Conservation (phyloP, 495 filamentous ascomycete genomes). For the Opeltia flavorubescens region DNA sequence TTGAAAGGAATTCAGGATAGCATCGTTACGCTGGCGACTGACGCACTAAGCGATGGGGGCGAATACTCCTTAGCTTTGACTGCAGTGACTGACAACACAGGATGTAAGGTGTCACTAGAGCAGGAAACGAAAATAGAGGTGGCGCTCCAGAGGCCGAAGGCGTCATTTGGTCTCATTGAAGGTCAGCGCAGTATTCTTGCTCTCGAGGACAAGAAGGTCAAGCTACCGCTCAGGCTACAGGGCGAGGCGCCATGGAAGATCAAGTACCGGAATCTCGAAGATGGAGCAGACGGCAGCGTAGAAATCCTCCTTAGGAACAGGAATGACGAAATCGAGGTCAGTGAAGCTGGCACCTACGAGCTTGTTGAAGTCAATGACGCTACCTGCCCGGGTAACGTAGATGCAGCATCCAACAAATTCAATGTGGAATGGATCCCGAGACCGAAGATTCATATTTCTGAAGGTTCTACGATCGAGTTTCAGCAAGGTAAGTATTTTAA, state of each 20-base stretch:
- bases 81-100: constrained; percentile 70
- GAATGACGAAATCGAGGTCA: constrained; percentile 58
- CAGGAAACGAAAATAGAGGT: constrained; percentile 73
- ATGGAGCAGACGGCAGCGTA: constrained; percentile 21
- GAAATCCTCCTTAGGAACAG: constrained; percentile 33
- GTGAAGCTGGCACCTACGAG: constrained; percentile 57
- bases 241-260: constrained; percentile 75
- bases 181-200: constrained; percentile 55
- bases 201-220: constrained; percentile 57
- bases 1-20: constrained; percentile 45
- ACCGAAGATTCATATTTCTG: constrained; percentile 53
- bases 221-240: constrained; percentile 68
- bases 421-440: constrained; percentile 71
- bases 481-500: constrained; percentile 42
- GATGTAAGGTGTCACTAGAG: constrained; percentile 71
- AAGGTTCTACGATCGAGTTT: constrained; percentile 41
- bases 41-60: constrained; percentile 59
- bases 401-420: constrained; percentile 56
- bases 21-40: constrained; percentile 55
- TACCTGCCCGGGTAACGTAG: constrained; percentile 67
- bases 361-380: constrained; percentile 62
- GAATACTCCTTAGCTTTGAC: constrained; percentile 75
- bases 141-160: constrained; percentile 72
- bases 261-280: constrained; percentile 50
- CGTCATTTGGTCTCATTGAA: constrained; percentile 68